Percentiles rank a stretch among this genome's conserved stretches.
phyloP scores from a whole-genome alignment of 768 basidiomycete genomes.

The Serendipita sp. region DNA sequence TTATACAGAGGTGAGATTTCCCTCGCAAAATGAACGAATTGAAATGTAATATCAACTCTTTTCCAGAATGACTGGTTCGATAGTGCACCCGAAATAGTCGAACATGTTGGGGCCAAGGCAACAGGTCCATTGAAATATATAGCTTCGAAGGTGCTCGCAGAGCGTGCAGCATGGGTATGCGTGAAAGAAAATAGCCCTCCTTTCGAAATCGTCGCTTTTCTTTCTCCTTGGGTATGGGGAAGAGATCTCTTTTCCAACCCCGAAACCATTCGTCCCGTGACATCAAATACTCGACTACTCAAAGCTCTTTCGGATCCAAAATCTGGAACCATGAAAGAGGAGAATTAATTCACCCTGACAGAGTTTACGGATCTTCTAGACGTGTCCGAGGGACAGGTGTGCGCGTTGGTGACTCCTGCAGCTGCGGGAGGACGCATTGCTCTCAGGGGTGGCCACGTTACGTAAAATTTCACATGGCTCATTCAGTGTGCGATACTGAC shows the following conservation, averaged over 20 bases:
- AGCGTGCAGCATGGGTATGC: not conserved
- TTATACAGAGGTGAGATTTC: slow-evolving; percentile 14
- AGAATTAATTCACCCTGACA: not conserved
- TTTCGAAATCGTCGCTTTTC: slow-evolving; percentile 7
- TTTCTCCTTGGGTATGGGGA: not conserved
- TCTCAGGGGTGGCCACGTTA: not conserved
- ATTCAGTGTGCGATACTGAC: not conserved
- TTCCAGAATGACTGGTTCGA: slow-evolving; percentile 9
- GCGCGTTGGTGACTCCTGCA: slow-evolving; percentile 32
- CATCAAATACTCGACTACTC: not conserved
- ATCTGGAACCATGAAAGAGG: not conserved
- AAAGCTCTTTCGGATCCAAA: not conserved
- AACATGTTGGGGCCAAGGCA: not conserved
- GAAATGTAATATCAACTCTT: not conserved
- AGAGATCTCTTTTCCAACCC: not conserved
- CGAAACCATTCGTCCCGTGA: not conserved
- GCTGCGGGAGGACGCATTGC: slow-evolving; percentile 41
- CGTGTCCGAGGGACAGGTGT: slow-evolving; percentile 35
- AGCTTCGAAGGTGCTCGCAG: slow-evolving; percentile 7
- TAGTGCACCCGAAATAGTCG: not conserved
- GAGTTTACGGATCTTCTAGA: slow-evolving; percentile 32
- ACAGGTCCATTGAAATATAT: not conserved
- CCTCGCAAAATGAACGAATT: slow-evolving; percentile 16
- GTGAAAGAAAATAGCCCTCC: not conserved
- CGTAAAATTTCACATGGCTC: not conserved